Evolutionary conservation across 2,329 filamentous ascomycete genomes (phyloP).

Genomic region (Trichoderma sp.): DNA sequence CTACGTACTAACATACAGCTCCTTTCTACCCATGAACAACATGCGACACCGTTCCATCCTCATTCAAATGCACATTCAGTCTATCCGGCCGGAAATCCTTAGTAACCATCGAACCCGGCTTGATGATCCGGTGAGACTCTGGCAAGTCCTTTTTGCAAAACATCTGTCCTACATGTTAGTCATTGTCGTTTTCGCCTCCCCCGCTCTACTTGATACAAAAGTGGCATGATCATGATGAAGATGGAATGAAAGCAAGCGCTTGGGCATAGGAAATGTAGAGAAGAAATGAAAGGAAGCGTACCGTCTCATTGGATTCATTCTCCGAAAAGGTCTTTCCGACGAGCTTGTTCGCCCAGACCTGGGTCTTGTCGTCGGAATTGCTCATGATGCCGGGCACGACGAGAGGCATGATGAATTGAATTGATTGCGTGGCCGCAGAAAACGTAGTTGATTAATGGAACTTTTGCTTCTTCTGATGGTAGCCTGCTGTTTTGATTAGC

Average conservation of each 20-base stretch:
- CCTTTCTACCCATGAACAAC: conserved; percentile 53
- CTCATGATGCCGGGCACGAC: conserved; percentile 60
- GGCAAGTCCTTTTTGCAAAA: conserved; percentile 64
- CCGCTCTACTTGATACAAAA: neutral
- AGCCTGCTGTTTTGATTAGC: neutral
- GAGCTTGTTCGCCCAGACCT: conserved; percentile 63
- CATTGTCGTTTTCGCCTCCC: neutral
- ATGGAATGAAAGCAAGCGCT: neutral
- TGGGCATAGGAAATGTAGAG: no score
- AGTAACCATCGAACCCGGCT: conserved; percentile 59
- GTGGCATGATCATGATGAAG: neutral
- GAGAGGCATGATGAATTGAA: conserved; percentile 61
- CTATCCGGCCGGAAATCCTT: conserved; percentile 56
- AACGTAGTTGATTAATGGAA: neutral
- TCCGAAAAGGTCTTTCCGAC: conserved; percentile 64
- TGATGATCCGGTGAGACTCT: conserved; percentile 55
- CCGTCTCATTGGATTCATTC: conserved; percentile 51
- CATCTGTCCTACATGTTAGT: conserved; percentile 41
- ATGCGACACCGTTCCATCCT: conserved; percentile 62
- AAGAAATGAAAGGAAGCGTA: conserved; percentile 35
- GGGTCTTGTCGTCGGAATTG: conserved; percentile 47
- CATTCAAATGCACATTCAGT: conserved; percentile 60
- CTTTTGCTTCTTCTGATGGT: neutral
- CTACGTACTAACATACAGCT: neutral
- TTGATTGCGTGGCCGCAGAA: neutral